A percentile compares a stretch with the other conserved stretches of the same genome.
phyloP scores from a whole-genome alignment of 176 grass and related monocot species.

The Oryza officinalis region DNA sequence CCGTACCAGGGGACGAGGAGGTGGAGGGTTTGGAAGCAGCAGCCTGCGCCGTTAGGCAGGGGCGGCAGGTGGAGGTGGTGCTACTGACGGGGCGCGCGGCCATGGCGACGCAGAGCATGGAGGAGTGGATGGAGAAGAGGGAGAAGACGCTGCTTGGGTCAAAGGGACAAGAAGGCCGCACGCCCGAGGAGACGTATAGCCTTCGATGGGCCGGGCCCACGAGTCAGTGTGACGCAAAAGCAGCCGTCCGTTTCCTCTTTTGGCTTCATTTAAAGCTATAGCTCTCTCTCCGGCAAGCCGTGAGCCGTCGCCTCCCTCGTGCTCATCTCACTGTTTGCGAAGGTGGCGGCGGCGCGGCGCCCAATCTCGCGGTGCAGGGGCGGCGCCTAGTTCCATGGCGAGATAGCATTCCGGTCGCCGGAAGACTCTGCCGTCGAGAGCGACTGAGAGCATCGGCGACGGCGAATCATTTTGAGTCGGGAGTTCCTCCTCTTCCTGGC shows the following conservation, averaged over 20 bases:
- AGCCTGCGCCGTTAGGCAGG: background rate
- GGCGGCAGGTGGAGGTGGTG: background rate
- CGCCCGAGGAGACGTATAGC: background rate
- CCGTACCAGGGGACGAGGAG: background rate
- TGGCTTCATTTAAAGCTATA: background rate
- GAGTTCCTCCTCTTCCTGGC: background rate
- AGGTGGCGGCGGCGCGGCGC: no score
- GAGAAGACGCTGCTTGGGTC: background rate
- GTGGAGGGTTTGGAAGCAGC: background rate
- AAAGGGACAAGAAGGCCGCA: background rate
- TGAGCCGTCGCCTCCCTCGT: background rate
- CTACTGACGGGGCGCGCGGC: constrained; percentile 8
- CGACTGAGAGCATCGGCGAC: background rate
- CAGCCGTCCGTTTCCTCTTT: background rate
- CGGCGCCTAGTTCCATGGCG: background rate
- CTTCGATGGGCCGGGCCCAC: background rate
- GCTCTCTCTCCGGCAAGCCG: background rate
- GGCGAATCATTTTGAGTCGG: background rate
- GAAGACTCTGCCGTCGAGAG: background rate
- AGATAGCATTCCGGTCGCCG: background rate
- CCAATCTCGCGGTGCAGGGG: no score
- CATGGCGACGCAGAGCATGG: constrained; percentile 41
- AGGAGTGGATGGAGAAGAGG: background rate
- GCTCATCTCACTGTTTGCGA: background rate
- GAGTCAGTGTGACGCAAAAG: background rate